A percentile compares a stretch with the other conserved stretches of the same genome.
Evolutionary conservation across 352 stramenopile species (phyloP).

Genomic region (Phytophthora lateralis): DNA sequence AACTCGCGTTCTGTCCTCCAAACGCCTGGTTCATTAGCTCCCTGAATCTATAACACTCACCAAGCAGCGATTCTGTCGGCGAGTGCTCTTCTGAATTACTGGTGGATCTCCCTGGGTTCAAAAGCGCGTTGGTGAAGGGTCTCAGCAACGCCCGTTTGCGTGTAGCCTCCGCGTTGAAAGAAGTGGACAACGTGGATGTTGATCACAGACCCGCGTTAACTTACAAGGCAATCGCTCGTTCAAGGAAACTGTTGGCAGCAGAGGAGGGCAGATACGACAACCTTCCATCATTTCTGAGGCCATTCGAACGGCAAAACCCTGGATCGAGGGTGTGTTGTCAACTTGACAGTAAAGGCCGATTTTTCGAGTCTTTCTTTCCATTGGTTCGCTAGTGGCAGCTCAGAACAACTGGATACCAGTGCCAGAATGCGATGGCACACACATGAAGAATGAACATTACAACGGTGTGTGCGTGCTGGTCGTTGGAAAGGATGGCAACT

Average conservation of each 20-base stretch:
- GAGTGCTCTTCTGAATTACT: background rate
- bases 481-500: conserved; percentile 6
- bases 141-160: background rate
- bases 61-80: background rate
- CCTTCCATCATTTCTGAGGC: background rate
- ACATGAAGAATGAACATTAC: conserved; percentile 7
- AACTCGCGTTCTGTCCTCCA: conserved; percentile 4
- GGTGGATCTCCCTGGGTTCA: conserved; percentile 1
- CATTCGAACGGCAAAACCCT: conserved; percentile 3
- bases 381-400: background rate
- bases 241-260: conserved; percentile 6
- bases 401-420: background rate
- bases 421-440: conserved; percentile 6
- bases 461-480: conserved; percentile 3
- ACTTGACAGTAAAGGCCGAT: background rate
- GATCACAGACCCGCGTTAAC: background rate
- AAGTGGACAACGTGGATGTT: conserved; percentile 1
- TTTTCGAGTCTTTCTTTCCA: background rate
- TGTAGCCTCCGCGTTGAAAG: background rate
- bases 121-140: background rate
- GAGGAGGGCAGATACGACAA: conserved; percentile 5
- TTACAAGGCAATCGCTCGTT: background rate
- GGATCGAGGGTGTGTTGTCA: background rate
- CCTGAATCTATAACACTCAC: background rate
- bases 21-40: conserved; percentile 7